Percentiles rank a stretch among this genome's conserved stretches.
Conservation (phyloP, 805 yeast species). For the Wickerhamiella sergipiensis region DNA sequence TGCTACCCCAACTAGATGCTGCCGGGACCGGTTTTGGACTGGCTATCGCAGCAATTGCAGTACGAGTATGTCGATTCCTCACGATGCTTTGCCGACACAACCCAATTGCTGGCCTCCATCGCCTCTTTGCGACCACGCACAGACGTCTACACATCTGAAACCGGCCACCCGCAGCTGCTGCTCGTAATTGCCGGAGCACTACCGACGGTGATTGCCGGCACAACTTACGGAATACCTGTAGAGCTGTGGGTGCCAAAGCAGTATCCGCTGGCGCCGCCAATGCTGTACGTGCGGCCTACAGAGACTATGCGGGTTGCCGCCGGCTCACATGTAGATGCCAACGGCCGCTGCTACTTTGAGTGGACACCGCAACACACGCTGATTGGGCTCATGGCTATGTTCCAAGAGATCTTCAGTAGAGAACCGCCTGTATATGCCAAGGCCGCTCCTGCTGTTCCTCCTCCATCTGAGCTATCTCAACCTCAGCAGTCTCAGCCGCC, state of each 20-base stretch:
- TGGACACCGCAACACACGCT: slow-evolving; percentile 36
- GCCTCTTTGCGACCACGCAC: slow-evolving; percentile 56
- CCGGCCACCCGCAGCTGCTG: slow-evolving; percentile 47
- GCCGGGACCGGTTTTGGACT: slow-evolving; percentile 19
- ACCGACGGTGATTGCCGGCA: slow-evolving; percentile 23
- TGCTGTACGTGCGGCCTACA: slow-evolving; percentile 49
- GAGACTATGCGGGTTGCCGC: slow-evolving; percentile 36
- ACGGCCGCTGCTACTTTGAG: slow-evolving; percentile 54
- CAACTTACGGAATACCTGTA: slow-evolving; percentile 37
- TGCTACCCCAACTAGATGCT: slow-evolving; percentile 1
- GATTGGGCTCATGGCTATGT: slow-evolving; percentile 22
- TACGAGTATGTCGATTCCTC: slow-evolving; percentile 51
- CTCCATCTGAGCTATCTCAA: background rate
- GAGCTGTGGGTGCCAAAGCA: slow-evolving; percentile 64
- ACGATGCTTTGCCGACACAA: slow-evolving; percentile 47
- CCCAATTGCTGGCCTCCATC: slow-evolving; percentile 37
- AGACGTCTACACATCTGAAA: slow-evolving; percentile 39
- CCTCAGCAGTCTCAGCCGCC: background rate
- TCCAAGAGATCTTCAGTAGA: slow-evolving; percentile 27
- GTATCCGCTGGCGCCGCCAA: slow-evolving; percentile 59
- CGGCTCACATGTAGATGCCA: slow-evolving; percentile 53
- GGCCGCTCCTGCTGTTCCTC: no score
- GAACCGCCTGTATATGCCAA: slow-evolving; percentile 34
- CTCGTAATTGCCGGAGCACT: slow-evolving; percentile 52
- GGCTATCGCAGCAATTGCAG: slow-evolving; percentile 45